Evolutionary conservation across 2,329 filamentous ascomycete genomes (phyloP), one percentile per base, ranked within the genome.

Genomic region (Thielaviopsis cerberus): DNA sequence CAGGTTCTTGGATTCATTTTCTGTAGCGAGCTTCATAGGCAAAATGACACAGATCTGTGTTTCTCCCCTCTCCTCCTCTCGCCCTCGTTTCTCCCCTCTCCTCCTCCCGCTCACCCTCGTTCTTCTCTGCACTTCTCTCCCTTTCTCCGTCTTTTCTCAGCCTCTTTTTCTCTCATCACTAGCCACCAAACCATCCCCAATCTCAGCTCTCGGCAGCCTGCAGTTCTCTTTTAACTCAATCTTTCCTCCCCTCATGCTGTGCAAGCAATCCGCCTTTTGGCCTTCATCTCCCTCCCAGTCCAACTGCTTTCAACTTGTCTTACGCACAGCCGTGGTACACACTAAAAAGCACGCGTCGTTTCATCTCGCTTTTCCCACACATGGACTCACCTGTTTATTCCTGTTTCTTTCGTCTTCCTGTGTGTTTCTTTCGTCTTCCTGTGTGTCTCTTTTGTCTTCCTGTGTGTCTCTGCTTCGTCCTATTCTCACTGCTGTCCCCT

Each of bases 1-100:
- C 41, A 52, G 52, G 58, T 60, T 60, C 54, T 54, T 60, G 54
- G 50, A 60, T 60, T 60, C 41, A 60, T 60, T 57, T 57, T 53
- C 52, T 53, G 50, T 57, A 60, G 55, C 58, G 58, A 57, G 37
- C 20, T 53, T 30, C 50, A 41, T 41, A 51, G 50, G 23, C 50
- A 52, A 24, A 17, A 8, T 26, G 22, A 53, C 6, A 20, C 23
- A 23, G 25, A 23, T 23, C 5, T 10, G 8, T 26, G 22, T 45
- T 22, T 20, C 15, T 26, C 48, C 26, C 24, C 22, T 26, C 11
- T 25, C 7, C 24, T 23, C 17, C 17, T n/a, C 37, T 2, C 22
- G 5, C 20, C 10, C 4, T 6, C 13, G 17, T 17, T 25, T 20
- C 48, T 22, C n/a, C n/a, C 24, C 22, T 26, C 11, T 25, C 7